phyloP scores from a whole-genome alignment of 2,329 filamentous ascomycete genomes.

The Arthrobotrys sinensis region DNA sequence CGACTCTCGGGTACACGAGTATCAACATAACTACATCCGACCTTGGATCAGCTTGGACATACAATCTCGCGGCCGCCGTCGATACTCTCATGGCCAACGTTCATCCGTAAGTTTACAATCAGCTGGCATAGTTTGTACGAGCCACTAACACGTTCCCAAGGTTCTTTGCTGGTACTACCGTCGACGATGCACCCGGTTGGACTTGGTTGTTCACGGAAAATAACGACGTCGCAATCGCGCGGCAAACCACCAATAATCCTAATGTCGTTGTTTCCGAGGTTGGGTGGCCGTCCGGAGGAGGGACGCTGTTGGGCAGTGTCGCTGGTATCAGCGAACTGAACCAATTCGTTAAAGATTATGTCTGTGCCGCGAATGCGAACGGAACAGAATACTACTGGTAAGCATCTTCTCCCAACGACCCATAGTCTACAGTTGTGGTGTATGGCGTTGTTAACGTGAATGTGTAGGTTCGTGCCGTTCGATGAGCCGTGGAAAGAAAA shows the following conservation, averaged over 20 bases:
- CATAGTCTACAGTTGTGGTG: not conserved
- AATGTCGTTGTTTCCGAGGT: conserved; percentile 90
- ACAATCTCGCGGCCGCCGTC: conserved; percentile 77
- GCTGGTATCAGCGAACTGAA: conserved; percentile 87
- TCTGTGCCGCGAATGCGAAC: conserved; percentile 84
- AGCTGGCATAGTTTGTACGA: not conserved
- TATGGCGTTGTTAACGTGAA: conserved; percentile 50
- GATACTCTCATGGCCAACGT: conserved; percentile 95
- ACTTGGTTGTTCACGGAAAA: conserved; percentile 85
- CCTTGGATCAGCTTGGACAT: conserved; percentile 88
- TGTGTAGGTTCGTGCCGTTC: conserved; percentile 86
- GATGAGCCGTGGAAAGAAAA: conserved; percentile 94
- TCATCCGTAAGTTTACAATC: conserved; percentile 73
- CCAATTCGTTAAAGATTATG: conserved; percentile 85
- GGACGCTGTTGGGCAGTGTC: conserved; percentile 80
- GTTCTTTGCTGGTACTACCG: conserved; percentile 87
- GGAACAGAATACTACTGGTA: conserved; percentile 95
- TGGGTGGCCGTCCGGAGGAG: conserved; percentile 89
- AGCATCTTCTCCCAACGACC: conserved; percentile 64
- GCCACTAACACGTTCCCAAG: conserved; percentile 30
- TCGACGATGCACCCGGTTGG: conserved; percentile 80
- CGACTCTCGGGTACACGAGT: conserved; percentile 74
- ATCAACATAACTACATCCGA: conserved; percentile 90
- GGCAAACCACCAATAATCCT: conserved; percentile 71
- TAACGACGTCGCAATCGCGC: conserved; percentile 78